These are phyloP conservation scores for Ambrosiella xylebori DNA, from an alignment of 2,329 filamentous ascomycete species.

Conservation along the genomic window DNA sequence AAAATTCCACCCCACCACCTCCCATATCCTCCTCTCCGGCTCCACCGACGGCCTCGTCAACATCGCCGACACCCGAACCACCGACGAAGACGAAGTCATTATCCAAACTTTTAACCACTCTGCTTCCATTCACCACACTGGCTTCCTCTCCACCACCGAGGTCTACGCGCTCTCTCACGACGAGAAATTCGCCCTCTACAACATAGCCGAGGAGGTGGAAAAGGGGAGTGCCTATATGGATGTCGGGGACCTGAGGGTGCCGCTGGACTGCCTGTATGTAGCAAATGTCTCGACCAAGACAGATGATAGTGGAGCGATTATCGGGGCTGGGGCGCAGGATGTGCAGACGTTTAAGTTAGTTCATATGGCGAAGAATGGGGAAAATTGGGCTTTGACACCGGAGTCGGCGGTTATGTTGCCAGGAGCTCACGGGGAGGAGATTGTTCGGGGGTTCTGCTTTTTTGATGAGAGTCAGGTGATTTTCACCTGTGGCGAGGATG, in stretches of 20 bases:
- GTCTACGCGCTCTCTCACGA: slow-evolving; percentile 63
- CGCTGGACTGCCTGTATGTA: slow-evolving; percentile 56
- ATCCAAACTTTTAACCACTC: slow-evolving; percentile 64
- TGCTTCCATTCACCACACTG: slow-evolving; percentile 56
- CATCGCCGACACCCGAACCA: slow-evolving; percentile 52
- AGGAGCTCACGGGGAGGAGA: slow-evolving; percentile 45
- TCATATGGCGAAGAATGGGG: slow-evolving; percentile 34
- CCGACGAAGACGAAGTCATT: slow-evolving; percentile 61
- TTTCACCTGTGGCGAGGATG: slow-evolving; percentile 42
- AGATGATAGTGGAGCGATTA: slow-evolving; percentile 38
- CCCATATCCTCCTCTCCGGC: slow-evolving; percentile 51
- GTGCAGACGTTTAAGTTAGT: slow-evolving; percentile 41
- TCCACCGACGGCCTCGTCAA: slow-evolving; percentile 69
- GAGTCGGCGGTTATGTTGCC: slow-evolving; percentile 40
- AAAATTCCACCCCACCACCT: slow-evolving; percentile 40
- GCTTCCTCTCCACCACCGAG: slow-evolving; percentile 47
- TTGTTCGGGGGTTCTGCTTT: slow-evolving; percentile 47
- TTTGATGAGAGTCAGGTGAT: slow-evolving; percentile 41
- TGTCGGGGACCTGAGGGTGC: slow-evolving; percentile 52
- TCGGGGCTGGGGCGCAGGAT: slow-evolving; percentile 51
- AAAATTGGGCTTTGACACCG: slow-evolving; percentile 37
- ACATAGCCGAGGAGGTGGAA: slow-evolving; percentile 45
- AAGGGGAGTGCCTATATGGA: slow-evolving; percentile 37
- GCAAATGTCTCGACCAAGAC: slow-evolving; percentile 46
- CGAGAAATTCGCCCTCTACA: slow-evolving; percentile 59